These are phyloP conservation scores for Aspergillus hortae DNA, from an alignment of 2,329 filamentous ascomycete genomes.

Conservation along the genomic window DNA sequence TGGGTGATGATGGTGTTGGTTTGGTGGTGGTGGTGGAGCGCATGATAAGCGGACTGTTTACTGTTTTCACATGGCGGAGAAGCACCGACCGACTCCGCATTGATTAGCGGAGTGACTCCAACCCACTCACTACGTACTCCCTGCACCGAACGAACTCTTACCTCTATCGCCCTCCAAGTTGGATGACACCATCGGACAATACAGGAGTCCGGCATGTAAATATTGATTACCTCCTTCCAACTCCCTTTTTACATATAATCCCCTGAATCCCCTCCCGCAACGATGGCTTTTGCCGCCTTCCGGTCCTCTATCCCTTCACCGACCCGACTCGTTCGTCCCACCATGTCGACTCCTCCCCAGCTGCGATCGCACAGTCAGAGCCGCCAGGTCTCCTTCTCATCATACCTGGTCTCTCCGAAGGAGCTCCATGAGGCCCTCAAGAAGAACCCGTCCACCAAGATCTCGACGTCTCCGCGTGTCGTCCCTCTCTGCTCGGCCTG, in stretches of 20 bases:
- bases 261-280: constrained; percentile 7
- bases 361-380: constrained; percentile 34
- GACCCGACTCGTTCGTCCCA: constrained; percentile 22
- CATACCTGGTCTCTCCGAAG: constrained; percentile 80
- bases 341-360: constrained; percentile 25
- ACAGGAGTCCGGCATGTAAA: constrained; percentile 25
- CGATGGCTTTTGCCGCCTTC: constrained; percentile 35
- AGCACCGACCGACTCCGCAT: constrained; percentile 13
- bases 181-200: constrained; percentile 9
- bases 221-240: constrained; percentile 7
- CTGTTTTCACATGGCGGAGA: constrained; percentile 11
- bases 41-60: constrained; percentile 5
- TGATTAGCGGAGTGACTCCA: not conserved
- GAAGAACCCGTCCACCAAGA: constrained; percentile 73
- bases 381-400: constrained; percentile 59
- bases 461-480: constrained; percentile 76
- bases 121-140: not conserved
- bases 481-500: constrained; percentile 89
- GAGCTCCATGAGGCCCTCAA: constrained; percentile 78
- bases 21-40: constrained; percentile 1
- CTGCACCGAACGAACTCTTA: not conserved
- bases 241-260: not conserved
- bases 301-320: constrained; percentile 26
- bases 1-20: not conserved
- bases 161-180: not conserved